Percentiles rank a stretch among this genome's conserved stretches.
Conservation (phyloP, 2,329 filamentous ascomycete species). For the Fusarium metavorans region DNA sequence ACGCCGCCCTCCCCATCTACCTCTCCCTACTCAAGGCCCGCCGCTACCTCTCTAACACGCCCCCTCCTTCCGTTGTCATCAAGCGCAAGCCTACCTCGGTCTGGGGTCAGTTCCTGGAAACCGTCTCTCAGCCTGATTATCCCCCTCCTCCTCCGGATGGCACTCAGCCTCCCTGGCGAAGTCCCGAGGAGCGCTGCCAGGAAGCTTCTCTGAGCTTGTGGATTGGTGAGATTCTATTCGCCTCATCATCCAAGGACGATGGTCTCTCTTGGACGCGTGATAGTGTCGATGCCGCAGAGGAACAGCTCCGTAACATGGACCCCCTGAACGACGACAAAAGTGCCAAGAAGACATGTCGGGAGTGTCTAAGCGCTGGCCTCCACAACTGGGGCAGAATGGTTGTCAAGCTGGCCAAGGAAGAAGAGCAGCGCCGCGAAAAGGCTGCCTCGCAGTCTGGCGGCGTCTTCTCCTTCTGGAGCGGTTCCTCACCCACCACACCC, state of each 20-base stretch:
- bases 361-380: slow-evolving; percentile 82
- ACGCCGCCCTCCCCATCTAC: slow-evolving; percentile 83
- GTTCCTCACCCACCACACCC: slow-evolving; percentile 44
- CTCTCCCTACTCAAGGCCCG: slow-evolving; percentile 86
- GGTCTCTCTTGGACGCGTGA: slow-evolving; percentile 92
- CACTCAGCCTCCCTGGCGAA: slow-evolving; percentile 73
- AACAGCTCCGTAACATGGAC: slow-evolving; percentile 66
- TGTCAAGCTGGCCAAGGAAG: slow-evolving; percentile 67
- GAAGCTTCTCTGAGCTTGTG: slow-evolving; percentile 90
- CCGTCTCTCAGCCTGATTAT: slow-evolving; percentile 67
- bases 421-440: slow-evolving; percentile 56
- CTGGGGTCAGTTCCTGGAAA: slow-evolving; percentile 38
- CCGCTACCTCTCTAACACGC: slow-evolving; percentile 64
- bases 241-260: slow-evolving; percentile 69
- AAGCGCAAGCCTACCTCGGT: slow-evolving; percentile 22
- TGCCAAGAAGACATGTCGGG: slow-evolving; percentile 71
- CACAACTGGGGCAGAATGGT: slow-evolving; percentile 90
- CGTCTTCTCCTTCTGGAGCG: slow-evolving; percentile 54
- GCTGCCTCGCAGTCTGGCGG: slow-evolving; percentile 37
- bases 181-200: slow-evolving; percentile 77
- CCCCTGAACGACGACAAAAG: slow-evolving; percentile 40
- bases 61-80: slow-evolving; percentile 38
- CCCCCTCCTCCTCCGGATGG: slow-evolving; percentile 79
- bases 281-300: slow-evolving; percentile 83
- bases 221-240: slow-evolving; percentile 93